phyloP scores from a whole-genome alignment of 2,329 filamentous ascomycete genomes.

The Cordyceps tenuipes region DNA sequence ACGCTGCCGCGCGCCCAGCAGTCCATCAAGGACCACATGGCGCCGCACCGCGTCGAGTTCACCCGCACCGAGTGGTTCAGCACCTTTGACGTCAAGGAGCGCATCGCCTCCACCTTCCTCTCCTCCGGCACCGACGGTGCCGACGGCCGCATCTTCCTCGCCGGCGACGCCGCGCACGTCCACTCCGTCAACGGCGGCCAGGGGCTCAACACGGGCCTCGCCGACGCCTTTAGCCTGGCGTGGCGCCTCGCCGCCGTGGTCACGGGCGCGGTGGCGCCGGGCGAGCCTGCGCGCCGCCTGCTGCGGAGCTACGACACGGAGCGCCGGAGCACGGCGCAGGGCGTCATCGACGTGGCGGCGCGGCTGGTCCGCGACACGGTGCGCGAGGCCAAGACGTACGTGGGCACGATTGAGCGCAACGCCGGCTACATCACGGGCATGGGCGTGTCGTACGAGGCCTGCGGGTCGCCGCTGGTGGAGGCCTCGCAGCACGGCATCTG shows the following conservation, averaged over 20 bases:
- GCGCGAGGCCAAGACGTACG: constrained; percentile 35
- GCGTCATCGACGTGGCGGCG: constrained; percentile 39
- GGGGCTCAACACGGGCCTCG: constrained; percentile 50
- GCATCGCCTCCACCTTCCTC: constrained; percentile 31
- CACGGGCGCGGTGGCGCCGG: constrained; percentile 18
- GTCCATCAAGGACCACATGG: constrained; percentile 36
- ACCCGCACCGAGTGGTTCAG: constrained; percentile 40
- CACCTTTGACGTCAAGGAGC: constrained; percentile 38
- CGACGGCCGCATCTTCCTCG: constrained; percentile 39
- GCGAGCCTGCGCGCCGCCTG: constrained; percentile 19
- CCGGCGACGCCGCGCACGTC: constrained; percentile 49
- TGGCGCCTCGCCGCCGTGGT: constrained; percentile 39
- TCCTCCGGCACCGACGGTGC: constrained; percentile 31
- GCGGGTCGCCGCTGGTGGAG: constrained; percentile 26
- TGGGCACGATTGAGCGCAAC: constrained; percentile 38
- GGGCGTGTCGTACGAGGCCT: constrained; percentile 32
- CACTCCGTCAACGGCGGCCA: constrained; percentile 49
- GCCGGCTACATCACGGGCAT: constrained; percentile 41
- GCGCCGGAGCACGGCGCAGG: constrained; percentile 33
- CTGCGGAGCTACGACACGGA: constrained; percentile 37
- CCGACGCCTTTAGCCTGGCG: constrained; percentile 45
- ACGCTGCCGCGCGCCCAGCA: constrained; percentile 30
- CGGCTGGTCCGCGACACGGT: constrained; percentile 37
- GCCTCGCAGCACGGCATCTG: constrained; percentile 27
- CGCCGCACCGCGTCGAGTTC: constrained; percentile 35